Evolutionary conservation across 768 basidiomycete species (phyloP).

Genomic region (Trametopsis cervina): DNA sequence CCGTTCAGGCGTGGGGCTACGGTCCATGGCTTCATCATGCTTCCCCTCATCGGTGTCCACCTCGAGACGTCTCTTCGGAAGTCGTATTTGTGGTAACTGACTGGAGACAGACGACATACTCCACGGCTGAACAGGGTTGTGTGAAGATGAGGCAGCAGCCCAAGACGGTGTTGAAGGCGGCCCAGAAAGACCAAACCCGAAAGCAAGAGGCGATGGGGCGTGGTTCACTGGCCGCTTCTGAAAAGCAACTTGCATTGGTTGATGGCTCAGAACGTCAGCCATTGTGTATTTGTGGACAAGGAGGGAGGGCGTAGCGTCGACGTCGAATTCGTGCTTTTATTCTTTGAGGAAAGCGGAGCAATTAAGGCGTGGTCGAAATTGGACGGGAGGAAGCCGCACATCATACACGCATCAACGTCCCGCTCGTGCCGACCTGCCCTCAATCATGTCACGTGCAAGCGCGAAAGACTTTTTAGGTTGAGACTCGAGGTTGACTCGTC

Average conservation of each 20-base stretch:
- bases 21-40: constrained; percentile 70
- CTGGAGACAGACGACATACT: constrained; percentile 46
- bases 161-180: constrained; percentile 42
- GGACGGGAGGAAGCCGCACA: background rate
- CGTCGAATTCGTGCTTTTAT: background rate
- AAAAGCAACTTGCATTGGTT: constrained; percentile 57
- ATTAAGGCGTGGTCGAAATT: constrained; percentile 5
- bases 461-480: constrained; percentile 17
- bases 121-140: constrained; percentile 33
- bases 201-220: constrained; percentile 60
- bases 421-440: constrained; percentile 27
- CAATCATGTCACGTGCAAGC: constrained; percentile 26
- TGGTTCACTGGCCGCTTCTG: constrained; percentile 51
- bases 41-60: constrained; percentile 57
- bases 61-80: constrained; percentile 61
- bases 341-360: background rate
- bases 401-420: constrained; percentile 1
- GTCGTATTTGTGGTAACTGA: constrained; percentile 36
- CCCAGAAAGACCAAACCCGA: constrained; percentile 60
- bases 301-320: background rate
- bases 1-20: constrained; percentile 82
- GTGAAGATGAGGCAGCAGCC: constrained; percentile 28
- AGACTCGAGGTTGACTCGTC: constrained; percentile 9
- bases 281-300: constrained; percentile 31
- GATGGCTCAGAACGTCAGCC: constrained; percentile 56